Base-by-base conservation (phyloP, 129 eudicot genomes). In the Artemisia annua region DNA sequence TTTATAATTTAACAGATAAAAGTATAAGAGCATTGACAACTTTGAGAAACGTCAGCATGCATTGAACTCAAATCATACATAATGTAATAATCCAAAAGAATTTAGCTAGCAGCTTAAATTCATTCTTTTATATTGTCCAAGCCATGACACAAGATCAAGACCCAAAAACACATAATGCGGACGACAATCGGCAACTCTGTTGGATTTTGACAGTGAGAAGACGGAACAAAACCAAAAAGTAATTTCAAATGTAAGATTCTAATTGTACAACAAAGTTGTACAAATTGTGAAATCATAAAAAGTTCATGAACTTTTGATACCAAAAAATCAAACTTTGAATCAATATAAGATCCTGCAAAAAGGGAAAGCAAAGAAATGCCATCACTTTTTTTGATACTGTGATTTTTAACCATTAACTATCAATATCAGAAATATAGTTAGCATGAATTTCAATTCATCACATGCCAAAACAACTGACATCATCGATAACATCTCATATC, bases 61-160 rank as follows among this genome's bases (percentile, higher is more conserved):
- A 70, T 15, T 69, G 22, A 69, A 52, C 11, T 68, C 51, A 26
- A 52, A 69, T 49, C 19, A 48, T 19, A 57, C 17, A 51, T 18
- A 58, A 48, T 72, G 12, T 20, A 10, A 28, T 18, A 59, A 35
- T 57, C 20, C 20, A 22, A 56, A 35, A 5, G 5, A 32, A 71
- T 39, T 56, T 54, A 71, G 18, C 55, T 17, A 71, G 11, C 56
- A 71, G 46, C 24, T 71, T 71, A 46, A 54, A 57, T 43, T 19
- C 52, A 12, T 18, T 75, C 43, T 57, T 43, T n/a, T 2, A 66
- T 18, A 65, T 65, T 54, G 32, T 65, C 71, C 54, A 65, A 22
- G 10, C 72, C 50, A 66, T 55, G 66, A 35, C 67, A 77, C 32
- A 62, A 59, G 39, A 76, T 61, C 70, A 35, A 4, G 66, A 30